A percentile compares a stretch with the other conserved stretches of the same genome.
Conservation (phyloP, 2,329 filamentous ascomycete species). For the Pseudocercospora pini-densiflorae region DNA sequence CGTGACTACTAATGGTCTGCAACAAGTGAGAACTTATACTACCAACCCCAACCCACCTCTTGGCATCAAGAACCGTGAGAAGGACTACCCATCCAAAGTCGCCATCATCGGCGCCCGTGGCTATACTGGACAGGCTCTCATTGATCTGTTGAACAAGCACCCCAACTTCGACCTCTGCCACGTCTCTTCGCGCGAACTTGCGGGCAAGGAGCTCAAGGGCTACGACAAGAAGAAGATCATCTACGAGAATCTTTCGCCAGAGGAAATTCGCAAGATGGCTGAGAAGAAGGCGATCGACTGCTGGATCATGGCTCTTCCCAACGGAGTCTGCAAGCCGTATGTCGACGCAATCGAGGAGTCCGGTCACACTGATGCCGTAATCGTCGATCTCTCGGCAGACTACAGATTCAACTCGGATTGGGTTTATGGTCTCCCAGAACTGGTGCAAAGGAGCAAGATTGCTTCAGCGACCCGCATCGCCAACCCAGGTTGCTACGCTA, state of each 20-base stretch:
- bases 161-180: slow-evolving; percentile 87
- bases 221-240: slow-evolving; percentile 91
- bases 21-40: slow-evolving; percentile 51
- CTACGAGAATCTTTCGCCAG: slow-evolving; percentile 87
- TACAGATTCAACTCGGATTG: slow-evolving; percentile 85
- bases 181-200: slow-evolving; percentile 91
- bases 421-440: slow-evolving; percentile 90
- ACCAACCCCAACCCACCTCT: slow-evolving; percentile 91
- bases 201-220: slow-evolving; percentile 82
- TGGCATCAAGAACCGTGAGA: slow-evolving; percentile 85
- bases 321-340: slow-evolving; percentile 91
- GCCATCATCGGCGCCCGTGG: slow-evolving; percentile 90
- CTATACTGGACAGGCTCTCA: slow-evolving; percentile 90
- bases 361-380: slow-evolving; percentile 69
- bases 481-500: slow-evolving; percentile 96
- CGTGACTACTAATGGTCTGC: slow-evolving; percentile 17
- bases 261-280: slow-evolving; percentile 85
- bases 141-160: slow-evolving; percentile 84
- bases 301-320: slow-evolving; percentile 97
- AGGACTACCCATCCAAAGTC: slow-evolving; percentile 75
- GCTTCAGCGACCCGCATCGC: slow-evolving; percentile 79
- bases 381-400: slow-evolving; percentile 95
- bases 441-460: slow-evolving; percentile 77
- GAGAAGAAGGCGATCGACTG: slow-evolving; percentile 85
- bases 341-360: slow-evolving; percentile 83